Base-by-base conservation (phyloP, 2,329 filamentous ascomycete species). In the Fusarium pseudonygamai region DNA sequence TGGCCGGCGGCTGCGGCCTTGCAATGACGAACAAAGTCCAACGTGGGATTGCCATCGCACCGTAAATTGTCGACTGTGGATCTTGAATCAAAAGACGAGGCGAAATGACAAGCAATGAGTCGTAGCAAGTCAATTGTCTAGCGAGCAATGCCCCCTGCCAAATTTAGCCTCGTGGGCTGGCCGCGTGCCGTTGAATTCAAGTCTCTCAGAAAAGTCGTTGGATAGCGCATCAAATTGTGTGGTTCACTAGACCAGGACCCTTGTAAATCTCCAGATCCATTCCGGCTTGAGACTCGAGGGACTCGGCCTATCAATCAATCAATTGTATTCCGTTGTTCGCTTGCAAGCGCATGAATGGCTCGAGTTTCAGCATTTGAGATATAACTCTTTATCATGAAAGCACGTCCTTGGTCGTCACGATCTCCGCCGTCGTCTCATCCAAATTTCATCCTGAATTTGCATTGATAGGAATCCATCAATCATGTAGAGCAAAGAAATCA, bases 151-250 rank as follows among this genome's bases (percentile, higher is more conserved):
- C 60, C 75, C 74, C 75, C 66, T 73, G 71, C 72, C 76, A 73
- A 59, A 76, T 70, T 75, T 78, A 78, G 76, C 70, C 76, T 75
- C 76, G 73, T 78, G 75, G 75, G 58, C 59, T 77, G 76, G 65
- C 76, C 76, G 72, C 76, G 76, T 78, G 76, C 76, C 72, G 64
- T 74, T 73, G 45, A 60, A 69, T 67, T 69, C 63, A 67, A 72
- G 58, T 72, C 60, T 62, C 58, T 62, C 58, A 61, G 66, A 58
- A 64, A 77, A 69, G 56, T 77, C 64, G 75, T 73, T 78, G 74
- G 74, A 70, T 60, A 52, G 70, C 70, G 73, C 69, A 72, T 67
- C 67, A 68, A 66, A 61, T 53, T 60, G 70, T 64, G 74, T 76
- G 74, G 70, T 60, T 63, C 69, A 62, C 69, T 75, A 62, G 69